A percentile compares a stretch with the other conserved stretches of the same genome.
Conservation (phyloP, 176 grass and related monocot genomes). For the Musa beccarii region DNA sequence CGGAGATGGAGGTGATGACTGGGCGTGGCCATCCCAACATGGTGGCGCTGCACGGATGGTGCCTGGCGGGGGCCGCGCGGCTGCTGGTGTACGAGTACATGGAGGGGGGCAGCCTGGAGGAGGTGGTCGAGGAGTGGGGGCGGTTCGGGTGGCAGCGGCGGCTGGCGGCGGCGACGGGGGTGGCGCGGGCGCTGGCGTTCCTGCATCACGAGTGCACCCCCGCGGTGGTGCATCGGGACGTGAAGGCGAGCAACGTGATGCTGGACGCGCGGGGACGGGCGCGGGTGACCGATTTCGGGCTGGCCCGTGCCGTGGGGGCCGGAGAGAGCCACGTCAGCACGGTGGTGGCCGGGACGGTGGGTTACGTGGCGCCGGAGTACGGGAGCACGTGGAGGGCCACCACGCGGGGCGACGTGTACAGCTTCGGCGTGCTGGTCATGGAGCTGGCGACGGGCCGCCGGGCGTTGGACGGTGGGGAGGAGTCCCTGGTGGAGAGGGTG, state of each 20-base stretch:
- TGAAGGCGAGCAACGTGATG: slow-evolving; percentile 83
- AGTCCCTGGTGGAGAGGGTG: slow-evolving; percentile 60
- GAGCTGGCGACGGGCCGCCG: slow-evolving; percentile 57
- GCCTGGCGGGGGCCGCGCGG: slow-evolving; percentile 57
- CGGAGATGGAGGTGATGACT: slow-evolving; percentile 86
- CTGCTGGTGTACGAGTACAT: slow-evolving; percentile 84
- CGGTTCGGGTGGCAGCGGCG: slow-evolving; percentile 35
- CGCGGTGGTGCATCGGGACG: slow-evolving; percentile 86
- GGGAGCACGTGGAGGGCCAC: slow-evolving; percentile 66
- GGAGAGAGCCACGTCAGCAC: slow-evolving; percentile 88
- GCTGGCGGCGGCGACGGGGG: slow-evolving; percentile 43
- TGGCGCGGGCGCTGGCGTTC: slow-evolving; percentile 67
- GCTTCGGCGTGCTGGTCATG: slow-evolving; percentile 68
- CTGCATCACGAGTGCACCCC: slow-evolving; percentile 82
- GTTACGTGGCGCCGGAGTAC: slow-evolving; percentile 87
- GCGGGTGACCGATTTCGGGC: slow-evolving; percentile 84
- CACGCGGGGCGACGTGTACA: slow-evolving; percentile 74
- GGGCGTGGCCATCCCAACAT: slow-evolving; percentile 72
- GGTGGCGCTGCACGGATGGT: slow-evolving; percentile 81
- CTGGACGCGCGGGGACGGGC: slow-evolving; percentile 34
- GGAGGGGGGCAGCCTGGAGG: slow-evolving; percentile 74
- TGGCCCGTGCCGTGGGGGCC: slow-evolving; percentile 53
- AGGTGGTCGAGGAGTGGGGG: slow-evolving; percentile 31
- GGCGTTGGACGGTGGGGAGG: slow-evolving; percentile 53
- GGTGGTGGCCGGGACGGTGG: slow-evolving; percentile 68